phyloP scores from a whole-genome alignment of 2,329 filamentous ascomycete species.

The Xylaria hypoxylon region DNA sequence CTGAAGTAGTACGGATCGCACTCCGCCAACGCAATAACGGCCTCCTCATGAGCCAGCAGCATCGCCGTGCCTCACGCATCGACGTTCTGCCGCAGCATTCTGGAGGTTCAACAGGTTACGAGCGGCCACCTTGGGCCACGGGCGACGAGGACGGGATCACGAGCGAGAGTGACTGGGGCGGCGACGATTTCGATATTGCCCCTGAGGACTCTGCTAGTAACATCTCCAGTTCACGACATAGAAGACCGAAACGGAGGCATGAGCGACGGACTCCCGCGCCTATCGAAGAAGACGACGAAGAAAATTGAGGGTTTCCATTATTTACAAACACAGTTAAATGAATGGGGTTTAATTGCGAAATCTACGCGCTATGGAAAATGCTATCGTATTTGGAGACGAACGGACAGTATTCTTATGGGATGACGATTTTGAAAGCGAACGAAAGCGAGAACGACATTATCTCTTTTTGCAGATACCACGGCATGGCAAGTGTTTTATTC shows the following conservation, averaged over 20 bases:
- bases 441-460: slow-evolving; percentile 23
- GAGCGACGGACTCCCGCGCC: slow-evolving; percentile 78
- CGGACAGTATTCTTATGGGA: slow-evolving; percentile 25
- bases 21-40: slow-evolving; percentile 86
- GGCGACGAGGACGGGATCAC: slow-evolving; percentile 60
- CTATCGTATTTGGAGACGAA: slow-evolving; percentile 22
- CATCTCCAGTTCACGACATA: slow-evolving; percentile 76
- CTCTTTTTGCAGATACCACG: slow-evolving; percentile 37
- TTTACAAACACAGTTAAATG: slow-evolving; percentile 2
- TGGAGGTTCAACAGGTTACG: slow-evolving; percentile 61
- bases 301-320: slow-evolving; percentile 39
- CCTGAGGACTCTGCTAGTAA: slow-evolving; percentile 86
- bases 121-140: slow-evolving; percentile 60
- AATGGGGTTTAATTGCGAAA: slow-evolving; percentile 12
- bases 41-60: slow-evolving; percentile 73
- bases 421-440: slow-evolving; percentile 25
- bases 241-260: slow-evolving; percentile 73
- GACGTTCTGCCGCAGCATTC: slow-evolving; percentile 65
- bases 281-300: slow-evolving; percentile 76
- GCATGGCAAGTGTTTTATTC: slow-evolving; percentile 24
- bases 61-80: slow-evolving; percentile 63
- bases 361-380: slow-evolving; percentile 13
- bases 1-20: slow-evolving; percentile 81
- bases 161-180: slow-evolving; percentile 69
- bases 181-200: slow-evolving; percentile 69